A percentile compares a stretch with the other conserved stretches of the same genome.
Evolutionary conservation across 1,284 basidiomycete species (phyloP).

Genomic region (Ceratobasidium sp.): DNA sequence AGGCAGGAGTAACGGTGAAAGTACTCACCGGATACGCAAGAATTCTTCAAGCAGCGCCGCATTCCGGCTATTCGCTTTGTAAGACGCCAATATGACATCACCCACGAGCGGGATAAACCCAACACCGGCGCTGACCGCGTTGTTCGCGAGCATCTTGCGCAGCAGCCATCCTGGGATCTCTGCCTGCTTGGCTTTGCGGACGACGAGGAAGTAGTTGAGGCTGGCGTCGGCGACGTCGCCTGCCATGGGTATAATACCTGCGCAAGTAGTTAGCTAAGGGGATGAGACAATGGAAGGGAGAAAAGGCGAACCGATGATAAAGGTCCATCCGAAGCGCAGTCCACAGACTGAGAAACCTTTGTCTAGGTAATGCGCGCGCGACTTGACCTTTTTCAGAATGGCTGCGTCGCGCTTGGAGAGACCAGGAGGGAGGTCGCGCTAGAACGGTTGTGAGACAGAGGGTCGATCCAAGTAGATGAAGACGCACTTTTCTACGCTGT

Average conservation of each 20-base stretch:
- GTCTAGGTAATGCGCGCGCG: constrained; percentile 91
- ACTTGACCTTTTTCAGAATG: constrained; percentile 82
- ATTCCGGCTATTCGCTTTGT: constrained; percentile 93
- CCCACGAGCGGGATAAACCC: constrained; percentile 86
- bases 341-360: constrained; percentile 90
- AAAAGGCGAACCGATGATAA: constrained; percentile 70
- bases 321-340: constrained; percentile 89
- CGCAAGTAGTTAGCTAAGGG: constrained; percentile 5
- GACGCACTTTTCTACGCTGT: constrained; percentile 75
- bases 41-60: constrained; percentile 82
- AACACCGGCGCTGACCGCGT: constrained; percentile 76
- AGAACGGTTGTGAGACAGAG: constrained; percentile 13
- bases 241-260: constrained; percentile 77
- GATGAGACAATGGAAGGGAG: neutral
- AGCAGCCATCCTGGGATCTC: constrained; percentile 81
- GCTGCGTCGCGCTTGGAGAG: constrained; percentile 83
- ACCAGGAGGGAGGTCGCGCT: constrained; percentile 84
- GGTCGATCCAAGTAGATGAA: constrained; percentile 5
- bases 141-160: constrained; percentile 84
- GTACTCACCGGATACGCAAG: constrained; percentile 67
- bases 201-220: constrained; percentile 84
- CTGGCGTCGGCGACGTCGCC: constrained; percentile 76
- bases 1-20: neutral
- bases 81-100: constrained; percentile 80
- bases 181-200: constrained; percentile 81